Base-by-base conservation (phyloP, 1,284 basidiomycete genomes). In the Hemileccinum hortonii region DNA sequence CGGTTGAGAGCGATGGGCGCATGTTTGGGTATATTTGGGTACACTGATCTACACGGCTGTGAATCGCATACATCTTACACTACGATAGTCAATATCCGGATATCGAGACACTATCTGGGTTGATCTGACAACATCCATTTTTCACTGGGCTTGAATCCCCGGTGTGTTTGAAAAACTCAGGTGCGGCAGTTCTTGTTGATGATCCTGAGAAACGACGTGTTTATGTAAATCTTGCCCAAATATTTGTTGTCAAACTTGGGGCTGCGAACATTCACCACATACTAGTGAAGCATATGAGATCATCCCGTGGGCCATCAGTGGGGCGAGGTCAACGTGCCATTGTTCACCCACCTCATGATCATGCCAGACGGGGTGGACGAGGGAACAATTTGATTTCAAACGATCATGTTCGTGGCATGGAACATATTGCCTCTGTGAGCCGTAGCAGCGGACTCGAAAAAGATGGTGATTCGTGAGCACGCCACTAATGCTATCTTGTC, bases 381-480 rank as follows among this genome's bases (percentile, higher is more conserved):
- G 37, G 48, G 11, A 41, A 6, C 32, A 38, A 51, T 43, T 26
- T 22, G 14, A 15, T n/a, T 46, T 46, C 50, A 29, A 50, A 39
- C 18, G 43, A 61, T 41, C 54, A 46, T 53, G 53, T 52, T 43
- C 58, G 43, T 51, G 63, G 55, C 29, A 82, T 87, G 81, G 80
- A 84, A 50, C 72, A 78, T 42, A 77, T 89, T 44, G 76, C 86
- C 1, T 86, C 84, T 3, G 78, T 88, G 42, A 89, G 86, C 59
- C 76, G 86, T 41, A 87, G 85, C 60, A 83, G 86, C 58, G 86
- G 87, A 8, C 63, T 88, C 11, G 83, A 84, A 58, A 81, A 79
- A 58, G 84, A 81, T 55, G 86, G 87, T 32, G 83, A 88, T 68
- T 76, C 78, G 87, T 88, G 65, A 77, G 86, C 73, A 6, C 26